A percentile compares a stretch with the other conserved stretches of the same genome.
Conservation (phyloP, 2,329 filamentous ascomycete species). For the Niveomyces coronatus region DNA sequence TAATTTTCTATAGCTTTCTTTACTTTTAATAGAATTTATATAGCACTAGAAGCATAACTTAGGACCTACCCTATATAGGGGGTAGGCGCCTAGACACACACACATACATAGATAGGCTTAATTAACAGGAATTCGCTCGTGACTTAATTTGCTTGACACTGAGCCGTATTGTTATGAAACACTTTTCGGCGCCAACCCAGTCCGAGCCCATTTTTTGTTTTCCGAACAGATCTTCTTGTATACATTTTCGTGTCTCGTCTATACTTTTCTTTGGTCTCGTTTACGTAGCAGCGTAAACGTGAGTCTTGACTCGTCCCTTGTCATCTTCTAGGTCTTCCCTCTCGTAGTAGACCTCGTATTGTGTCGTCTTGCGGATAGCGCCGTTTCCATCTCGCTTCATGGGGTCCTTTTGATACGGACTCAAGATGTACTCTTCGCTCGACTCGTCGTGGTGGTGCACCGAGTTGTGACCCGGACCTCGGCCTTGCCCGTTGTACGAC, state of each 20-base stretch:
- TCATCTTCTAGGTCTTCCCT: slow-evolving; percentile 1
- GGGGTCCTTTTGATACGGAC: slow-evolving; percentile 10
- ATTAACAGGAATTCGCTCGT: too few species aligned
- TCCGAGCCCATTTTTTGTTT: too few species aligned
- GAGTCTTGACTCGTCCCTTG: not conserved
- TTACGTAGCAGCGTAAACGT: not conserved
- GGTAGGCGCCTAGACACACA: too few species aligned
- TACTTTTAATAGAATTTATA: too few species aligned
- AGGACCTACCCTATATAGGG: too few species aligned
- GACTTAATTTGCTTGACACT: too few species aligned
- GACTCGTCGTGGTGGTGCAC: slow-evolving; percentile 19
- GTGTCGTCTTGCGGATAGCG: slow-evolving; percentile 26
- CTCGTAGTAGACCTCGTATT: slow-evolving; percentile 27
- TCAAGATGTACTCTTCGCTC: slow-evolving; percentile 27
- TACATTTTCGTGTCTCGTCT: not conserved
- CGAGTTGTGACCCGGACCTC: slow-evolving; percentile 17
- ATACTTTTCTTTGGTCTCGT: not conserved
- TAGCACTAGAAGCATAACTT: too few species aligned
- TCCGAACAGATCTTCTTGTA: not conserved
- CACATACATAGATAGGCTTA: too few species aligned
- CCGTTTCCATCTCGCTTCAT: slow-evolving; percentile 12
- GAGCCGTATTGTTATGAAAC: too few species aligned
- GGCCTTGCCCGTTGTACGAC: slow-evolving; percentile 21
- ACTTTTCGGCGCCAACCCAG: too few species aligned
- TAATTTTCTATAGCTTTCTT: too few species aligned